phyloP scores from a whole-genome alignment of 192 early-diverging fungal genomes.

The Podila horticola region DNA sequence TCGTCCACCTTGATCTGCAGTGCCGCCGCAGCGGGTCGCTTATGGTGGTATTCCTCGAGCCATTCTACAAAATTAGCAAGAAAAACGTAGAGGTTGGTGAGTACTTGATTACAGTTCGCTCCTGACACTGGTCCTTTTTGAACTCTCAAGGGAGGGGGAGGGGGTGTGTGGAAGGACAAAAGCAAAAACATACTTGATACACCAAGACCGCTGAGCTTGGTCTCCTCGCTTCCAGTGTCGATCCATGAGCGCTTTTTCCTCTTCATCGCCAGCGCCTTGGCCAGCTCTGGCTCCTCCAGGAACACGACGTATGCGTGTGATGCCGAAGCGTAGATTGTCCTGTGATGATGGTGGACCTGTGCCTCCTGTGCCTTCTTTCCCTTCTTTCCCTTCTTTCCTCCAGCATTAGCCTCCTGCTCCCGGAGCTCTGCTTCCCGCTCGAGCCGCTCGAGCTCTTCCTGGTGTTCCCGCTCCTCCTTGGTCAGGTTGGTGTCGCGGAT shows the following conservation, averaged over 20 bases:
- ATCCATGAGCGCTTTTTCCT: conserved; percentile 68
- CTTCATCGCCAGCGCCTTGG: conserved; percentile 70
- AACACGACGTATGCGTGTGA: conserved; percentile 78
- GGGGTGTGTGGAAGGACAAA: background rate
- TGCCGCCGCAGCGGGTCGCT: conserved; percentile 43
- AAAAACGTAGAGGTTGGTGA: background rate
- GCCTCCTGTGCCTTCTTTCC: conserved; percentile 11
- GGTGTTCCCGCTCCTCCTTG: conserved; percentile 44
- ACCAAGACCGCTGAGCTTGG: conserved; percentile 60
- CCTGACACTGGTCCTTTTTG: background rate
- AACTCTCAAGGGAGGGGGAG: background rate
- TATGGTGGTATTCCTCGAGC: conserved; percentile 55
- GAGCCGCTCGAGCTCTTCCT: conserved; percentile 44
- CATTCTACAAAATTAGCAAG: conserved; percentile 28
- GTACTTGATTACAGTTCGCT: background rate
- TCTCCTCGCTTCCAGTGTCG: conserved; percentile 35
- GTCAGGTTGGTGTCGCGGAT: conserved; percentile 56
- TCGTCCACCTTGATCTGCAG: conserved; percentile 76
- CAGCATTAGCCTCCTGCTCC: conserved; percentile 18
- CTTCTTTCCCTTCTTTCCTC: conserved; percentile 38
- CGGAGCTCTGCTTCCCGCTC: conserved; percentile 32
- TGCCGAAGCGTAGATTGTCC: conserved; percentile 59
- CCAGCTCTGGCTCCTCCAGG: conserved; percentile 70
- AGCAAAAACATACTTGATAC: conserved; percentile 56
- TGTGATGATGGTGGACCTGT: conserved; percentile 38